Percentiles rank a stretch among this genome's conserved stretches.
These are phyloP conservation scores for Vararia minispora DNA, from an alignment of 768 basidiomycete species.

Conservation along the genomic window DNA sequence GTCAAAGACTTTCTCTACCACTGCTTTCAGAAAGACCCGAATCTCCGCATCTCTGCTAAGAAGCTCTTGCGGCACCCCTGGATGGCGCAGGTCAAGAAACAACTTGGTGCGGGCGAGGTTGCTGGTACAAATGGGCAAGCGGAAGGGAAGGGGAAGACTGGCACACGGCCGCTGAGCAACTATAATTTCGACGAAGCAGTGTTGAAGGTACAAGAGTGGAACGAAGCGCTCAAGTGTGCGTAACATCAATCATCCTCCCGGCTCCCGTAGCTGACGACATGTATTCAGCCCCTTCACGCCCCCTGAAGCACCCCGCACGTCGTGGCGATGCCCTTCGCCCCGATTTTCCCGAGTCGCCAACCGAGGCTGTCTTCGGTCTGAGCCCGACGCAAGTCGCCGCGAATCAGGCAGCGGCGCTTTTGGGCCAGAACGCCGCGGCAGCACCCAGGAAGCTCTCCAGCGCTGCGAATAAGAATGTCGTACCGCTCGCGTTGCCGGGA, in stretches of 20 bases:
- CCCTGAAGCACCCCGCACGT: constrained; percentile 52
- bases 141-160: constrained; percentile 23
- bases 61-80: constrained; percentile 90
- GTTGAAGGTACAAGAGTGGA: constrained; percentile 96
- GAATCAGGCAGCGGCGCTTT: too few species aligned
- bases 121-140: too few species aligned
- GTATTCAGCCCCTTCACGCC: constrained; percentile 53
- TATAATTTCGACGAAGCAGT: constrained; percentile 93
- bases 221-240: constrained; percentile 88
- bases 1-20: constrained; percentile 96
- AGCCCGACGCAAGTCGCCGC: too few species aligned
- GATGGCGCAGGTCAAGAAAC: constrained; percentile 82
- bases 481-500: constrained; percentile 33
- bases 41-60: constrained; percentile 87
- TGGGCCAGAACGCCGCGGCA: too few species aligned
- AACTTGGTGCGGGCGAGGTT: constrained; percentile 37
- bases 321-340: constrained; percentile 35
- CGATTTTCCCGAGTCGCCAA: constrained; percentile 20
- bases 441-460: constrained; percentile 10
- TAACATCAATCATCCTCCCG: constrained; percentile 2
- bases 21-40: constrained; percentile 97
- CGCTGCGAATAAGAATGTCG: constrained; percentile 12
- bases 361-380: constrained; percentile 6
- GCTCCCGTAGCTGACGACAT: constrained; percentile 8
- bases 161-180: constrained; percentile 47